These are phyloP conservation scores for Hibiscus trionum DNA, from an alignment of 345 rosid species.

Conservation along the genomic window DNA sequence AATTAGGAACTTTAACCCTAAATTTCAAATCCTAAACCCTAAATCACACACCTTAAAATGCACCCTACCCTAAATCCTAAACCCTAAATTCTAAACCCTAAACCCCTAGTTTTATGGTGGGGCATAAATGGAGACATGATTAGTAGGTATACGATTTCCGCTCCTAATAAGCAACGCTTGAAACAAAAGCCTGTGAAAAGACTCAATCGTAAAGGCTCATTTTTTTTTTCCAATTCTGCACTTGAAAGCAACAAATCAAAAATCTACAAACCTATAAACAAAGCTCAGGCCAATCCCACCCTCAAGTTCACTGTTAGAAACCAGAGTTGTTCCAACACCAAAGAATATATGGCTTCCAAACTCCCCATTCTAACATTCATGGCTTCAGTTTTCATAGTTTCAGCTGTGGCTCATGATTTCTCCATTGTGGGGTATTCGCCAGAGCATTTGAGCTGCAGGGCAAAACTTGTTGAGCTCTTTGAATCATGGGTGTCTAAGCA, in stretches of 20 bases:
- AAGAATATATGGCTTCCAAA: background rate
- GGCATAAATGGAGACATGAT: too few species aligned
- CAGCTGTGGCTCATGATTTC: constrained; percentile 47
- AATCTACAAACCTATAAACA: constrained; percentile 24
- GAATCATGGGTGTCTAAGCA: constrained; percentile 72
- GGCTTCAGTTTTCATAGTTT: constrained; percentile 27
- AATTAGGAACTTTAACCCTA: too few species aligned
- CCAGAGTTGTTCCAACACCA: background rate
- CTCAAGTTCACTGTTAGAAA: constrained; percentile 10
- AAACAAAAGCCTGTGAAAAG: background rate
- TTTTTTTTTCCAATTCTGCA: constrained; percentile 25
- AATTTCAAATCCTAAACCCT: too few species aligned
- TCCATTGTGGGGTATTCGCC: constrained; percentile 71
- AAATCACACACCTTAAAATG: too few species aligned
- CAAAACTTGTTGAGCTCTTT: constrained; percentile 53
- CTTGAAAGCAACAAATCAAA: constrained; percentile 39
- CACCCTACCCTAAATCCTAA: too few species aligned
- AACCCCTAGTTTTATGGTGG: too few species aligned
- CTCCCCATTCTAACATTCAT: constrained; percentile 29
- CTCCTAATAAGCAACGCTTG: background rate
- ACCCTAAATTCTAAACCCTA: too few species aligned
- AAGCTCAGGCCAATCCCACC: constrained; percentile 2
- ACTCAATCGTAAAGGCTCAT: background rate
- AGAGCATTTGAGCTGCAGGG: constrained; percentile 47
- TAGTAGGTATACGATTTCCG: too few species aligned